Evolutionary conservation across 495 filamentous ascomycete species (phyloP).

Genomic region (Aspergillus sparsus): DNA sequence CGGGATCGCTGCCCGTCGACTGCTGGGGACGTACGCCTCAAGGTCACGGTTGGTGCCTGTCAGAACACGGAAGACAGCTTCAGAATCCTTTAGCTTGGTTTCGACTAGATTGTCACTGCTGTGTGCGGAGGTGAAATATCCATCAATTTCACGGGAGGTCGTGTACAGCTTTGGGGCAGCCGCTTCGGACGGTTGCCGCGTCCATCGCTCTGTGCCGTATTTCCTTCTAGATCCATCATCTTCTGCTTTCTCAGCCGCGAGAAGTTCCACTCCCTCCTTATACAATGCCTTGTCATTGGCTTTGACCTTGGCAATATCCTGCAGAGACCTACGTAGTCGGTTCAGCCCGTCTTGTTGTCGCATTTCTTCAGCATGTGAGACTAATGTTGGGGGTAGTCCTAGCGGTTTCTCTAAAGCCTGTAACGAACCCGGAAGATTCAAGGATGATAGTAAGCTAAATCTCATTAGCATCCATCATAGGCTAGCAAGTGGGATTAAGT

Average conservation of each 20-base stretch:
- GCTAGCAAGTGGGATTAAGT: neutral
- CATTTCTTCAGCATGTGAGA: constrained; percentile 92
- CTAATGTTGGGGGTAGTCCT: constrained; percentile 79
- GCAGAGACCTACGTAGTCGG: constrained; percentile 71
- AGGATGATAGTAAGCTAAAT: constrained; percentile 63
- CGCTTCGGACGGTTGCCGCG: constrained; percentile 63
- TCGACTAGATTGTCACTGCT: constrained; percentile 81
- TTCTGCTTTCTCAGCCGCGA: constrained; percentile 79
- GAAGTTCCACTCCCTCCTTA: constrained; percentile 74
- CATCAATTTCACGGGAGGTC: constrained; percentile 75
- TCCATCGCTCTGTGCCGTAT: constrained; percentile 89
- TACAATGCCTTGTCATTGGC: constrained; percentile 71
- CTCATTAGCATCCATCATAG: constrained; percentile 18
- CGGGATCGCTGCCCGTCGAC: constrained; percentile 72
- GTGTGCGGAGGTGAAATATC: constrained; percentile 82
- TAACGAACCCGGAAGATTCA: constrained; percentile 89
- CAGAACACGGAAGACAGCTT: constrained; percentile 71
- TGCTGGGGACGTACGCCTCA: constrained; percentile 86
- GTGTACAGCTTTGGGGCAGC: constrained; percentile 75
- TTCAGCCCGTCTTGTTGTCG: constrained; percentile 86
- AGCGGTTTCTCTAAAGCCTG: constrained; percentile 95
- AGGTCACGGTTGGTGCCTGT: constrained; percentile 75
- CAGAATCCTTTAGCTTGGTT: constrained; percentile 73
- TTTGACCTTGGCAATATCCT: constrained; percentile 85
- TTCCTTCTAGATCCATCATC: constrained; percentile 72